Evolutionary conservation across 805 yeast species (phyloP).

Genomic region (Kuraishia floccosa): DNA sequence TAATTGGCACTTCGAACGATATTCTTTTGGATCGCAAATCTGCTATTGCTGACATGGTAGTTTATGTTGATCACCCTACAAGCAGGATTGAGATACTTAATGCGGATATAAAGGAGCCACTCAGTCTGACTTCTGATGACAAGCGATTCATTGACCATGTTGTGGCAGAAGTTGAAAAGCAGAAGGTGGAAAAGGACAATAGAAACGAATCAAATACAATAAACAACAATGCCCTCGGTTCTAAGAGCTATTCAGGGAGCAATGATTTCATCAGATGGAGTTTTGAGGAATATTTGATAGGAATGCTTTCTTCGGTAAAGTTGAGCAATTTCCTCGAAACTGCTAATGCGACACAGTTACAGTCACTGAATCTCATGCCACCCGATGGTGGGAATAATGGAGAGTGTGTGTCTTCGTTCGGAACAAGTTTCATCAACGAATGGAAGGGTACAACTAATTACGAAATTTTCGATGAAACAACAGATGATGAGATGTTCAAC

Average conservation of each 20-base stretch:
- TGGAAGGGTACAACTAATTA: slow-evolving; percentile 52
- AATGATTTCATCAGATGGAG: slow-evolving; percentile 84
- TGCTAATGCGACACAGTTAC: slow-evolving; percentile 24
- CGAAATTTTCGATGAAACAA: slow-evolving; percentile 36
- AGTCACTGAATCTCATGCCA: slow-evolving; percentile 13
- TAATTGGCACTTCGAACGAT: slow-evolving; percentile 85
- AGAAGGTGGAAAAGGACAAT: slow-evolving; percentile 9
- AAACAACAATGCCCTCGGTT: slow-evolving; percentile 22
- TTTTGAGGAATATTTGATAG: slow-evolving; percentile 83
- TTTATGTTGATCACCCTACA: slow-evolving; percentile 44
- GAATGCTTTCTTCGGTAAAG: slow-evolving; percentile 63
- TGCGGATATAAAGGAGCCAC: slow-evolving; percentile 26
- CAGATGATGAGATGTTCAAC: slow-evolving; percentile 59
- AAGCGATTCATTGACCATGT: slow-evolving; percentile 64
- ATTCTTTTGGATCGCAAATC: slow-evolving; percentile 56
- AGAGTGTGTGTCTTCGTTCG: slow-evolving; percentile 29
- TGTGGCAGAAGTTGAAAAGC: slow-evolving; percentile 29
- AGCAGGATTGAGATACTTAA: slow-evolving; percentile 34
- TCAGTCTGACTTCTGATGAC: slow-evolving; percentile 49
- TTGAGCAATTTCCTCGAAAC: slow-evolving; percentile 42
- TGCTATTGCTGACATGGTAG: slow-evolving; percentile 56
- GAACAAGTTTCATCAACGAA: slow-evolving; percentile 28
- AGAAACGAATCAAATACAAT: slow-evolving; percentile 4
- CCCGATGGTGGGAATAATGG: slow-evolving; percentile 24
- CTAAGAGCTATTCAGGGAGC: slow-evolving; percentile 43